Percentiles rank a stretch among this genome's conserved stretches.
These are phyloP conservation scores for Noccaea bulbosa DNA, from an alignment of 345 rosid species.

Conservation along the genomic window DNA sequence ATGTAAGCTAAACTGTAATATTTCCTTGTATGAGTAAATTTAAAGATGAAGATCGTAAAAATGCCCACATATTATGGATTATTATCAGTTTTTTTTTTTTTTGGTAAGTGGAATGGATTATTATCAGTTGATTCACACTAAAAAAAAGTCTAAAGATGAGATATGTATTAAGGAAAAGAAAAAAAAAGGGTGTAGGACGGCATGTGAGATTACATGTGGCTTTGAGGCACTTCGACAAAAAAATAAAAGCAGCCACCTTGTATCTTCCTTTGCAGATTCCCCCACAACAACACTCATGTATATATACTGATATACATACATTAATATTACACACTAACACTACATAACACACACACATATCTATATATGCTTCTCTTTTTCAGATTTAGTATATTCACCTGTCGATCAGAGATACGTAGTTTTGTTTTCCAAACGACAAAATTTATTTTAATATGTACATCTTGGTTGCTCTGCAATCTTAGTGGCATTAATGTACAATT, in stretches of 20 bases:
- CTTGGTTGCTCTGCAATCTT: conserved; percentile 1
- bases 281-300: conserved; percentile 41
- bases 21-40: not conserved
- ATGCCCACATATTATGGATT: not conserved
- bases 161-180: not conserved
- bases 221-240: conserved; percentile 33
- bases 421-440: conserved; percentile 12
- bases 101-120: too few relatives aligned
- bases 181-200: not conserved
- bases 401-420: conserved; percentile 5
- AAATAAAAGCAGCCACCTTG: conserved; percentile 45
- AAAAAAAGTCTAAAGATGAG: not conserved
- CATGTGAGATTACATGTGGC: conserved; percentile 43
- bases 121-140: not conserved
- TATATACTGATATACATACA: not conserved
- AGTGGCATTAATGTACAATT: conserved; percentile 10
- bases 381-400: conserved; percentile 3
- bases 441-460: conserved; percentile 10
- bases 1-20: not conserved
- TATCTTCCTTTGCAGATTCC: conserved; percentile 40
- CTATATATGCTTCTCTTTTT: not conserved
- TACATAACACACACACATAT: not conserved
- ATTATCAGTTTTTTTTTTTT: too few relatives aligned
- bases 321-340: conserved; percentile 1
- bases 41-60: not conserved